Evolutionary conservation across 2,329 filamentous ascomycete genomes (phyloP), one percentile per base, ranked within the genome.

Genomic region (Beauveria pseudobassiana): DNA sequence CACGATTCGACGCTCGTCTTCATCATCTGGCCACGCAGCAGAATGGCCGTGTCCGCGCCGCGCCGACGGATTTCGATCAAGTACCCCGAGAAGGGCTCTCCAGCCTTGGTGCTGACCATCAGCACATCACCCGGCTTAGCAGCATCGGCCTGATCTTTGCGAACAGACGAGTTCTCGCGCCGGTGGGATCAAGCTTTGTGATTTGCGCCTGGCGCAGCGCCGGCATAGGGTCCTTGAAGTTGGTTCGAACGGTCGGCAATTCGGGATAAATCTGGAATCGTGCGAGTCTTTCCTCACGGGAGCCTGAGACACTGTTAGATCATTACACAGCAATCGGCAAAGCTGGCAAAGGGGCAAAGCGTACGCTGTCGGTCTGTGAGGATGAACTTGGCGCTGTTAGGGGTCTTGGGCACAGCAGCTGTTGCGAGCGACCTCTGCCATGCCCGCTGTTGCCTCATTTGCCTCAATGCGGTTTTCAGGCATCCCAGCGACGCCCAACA

Each of bases 1-100:
- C 91, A 96, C 91, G 96, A 95, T 83, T 99, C 95, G 63, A 96
- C 91, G 64, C 91, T 90, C 7, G 96, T 85, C 68, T 90, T 85
- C 67, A 91, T 93, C 68, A 99, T 78, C 72, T 96, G 87, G 69
- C 93, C 93, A 62, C 95, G 85, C 63, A 99, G 81, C 63, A 96
- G 78, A 61, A 99, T 88, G 5, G 90, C 89, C 2, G 91, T 96
- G 77, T 98, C 93, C 63, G 95, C 84, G 63, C 92, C 92, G n/a
- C 89, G 83, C 60, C 91, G 83, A 61, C 93, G 89, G 73, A 99
- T 93, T 71, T 89, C 89, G 72, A 99, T 81, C 70, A 90, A 89
- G 16, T 95, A 91, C 46, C 95, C 95, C 1, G 92, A 85, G 73
- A 97, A 97, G 7, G 93, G 91, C 74, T 98, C 93, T 65, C 86